Evolutionary conservation across 345 rosid species (phyloP).

Genomic region (Excoecaria cochinchinensis): DNA sequence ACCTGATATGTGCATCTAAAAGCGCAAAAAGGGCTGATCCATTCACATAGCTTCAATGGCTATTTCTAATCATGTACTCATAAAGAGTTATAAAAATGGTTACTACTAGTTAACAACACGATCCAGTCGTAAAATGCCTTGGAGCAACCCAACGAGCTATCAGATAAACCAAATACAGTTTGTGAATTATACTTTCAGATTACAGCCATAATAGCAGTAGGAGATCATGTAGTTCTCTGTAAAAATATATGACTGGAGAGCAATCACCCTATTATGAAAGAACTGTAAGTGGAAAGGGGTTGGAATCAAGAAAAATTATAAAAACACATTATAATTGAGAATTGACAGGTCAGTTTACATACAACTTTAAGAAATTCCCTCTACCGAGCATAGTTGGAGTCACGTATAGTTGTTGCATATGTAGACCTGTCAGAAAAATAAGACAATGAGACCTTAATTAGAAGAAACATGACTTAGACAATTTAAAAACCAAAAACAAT

Average conservation of each 20-base stretch:
- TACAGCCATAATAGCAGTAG: background rate
- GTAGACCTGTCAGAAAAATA: conserved; percentile 56
- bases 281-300: background rate
- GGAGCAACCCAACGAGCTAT: background rate
- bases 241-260: background rate
- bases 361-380: conserved; percentile 95
- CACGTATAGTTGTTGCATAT: conserved; percentile 88
- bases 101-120: background rate
- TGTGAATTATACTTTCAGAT: background rate
- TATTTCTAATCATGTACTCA: background rate
- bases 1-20: too few species aligned
- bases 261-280: background rate
- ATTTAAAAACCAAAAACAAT: background rate
- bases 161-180: background rate
- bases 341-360: conserved; percentile 34
- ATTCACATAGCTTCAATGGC: too few species aligned
- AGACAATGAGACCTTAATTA: background rate
- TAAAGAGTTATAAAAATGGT: background rate
- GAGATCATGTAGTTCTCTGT: background rate
- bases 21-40: too few species aligned
- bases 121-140: background rate
- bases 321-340: conserved; percentile 6
- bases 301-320: background rate
- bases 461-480: background rate
- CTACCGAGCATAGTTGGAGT: conserved; percentile 84